Conservation (phyloP, 108 stramenopile genomes). For the Schizochytrium sp. region DNA sequence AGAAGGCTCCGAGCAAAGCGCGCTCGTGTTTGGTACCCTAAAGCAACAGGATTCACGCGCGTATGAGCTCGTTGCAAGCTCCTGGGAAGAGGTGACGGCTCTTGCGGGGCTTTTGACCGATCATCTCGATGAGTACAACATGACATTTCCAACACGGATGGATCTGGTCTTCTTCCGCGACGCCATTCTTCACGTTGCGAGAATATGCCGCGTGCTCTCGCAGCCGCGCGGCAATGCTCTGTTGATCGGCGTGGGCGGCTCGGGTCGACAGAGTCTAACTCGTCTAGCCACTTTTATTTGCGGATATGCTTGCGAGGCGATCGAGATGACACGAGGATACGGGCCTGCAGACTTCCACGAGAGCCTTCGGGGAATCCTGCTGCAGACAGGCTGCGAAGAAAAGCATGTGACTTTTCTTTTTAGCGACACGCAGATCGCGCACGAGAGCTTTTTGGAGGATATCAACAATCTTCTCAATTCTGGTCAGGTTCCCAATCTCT, state of each 20-base stretch:
- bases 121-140: constrained; percentile 57
- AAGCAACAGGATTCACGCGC: neutral
- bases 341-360: constrained; percentile 45
- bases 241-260: constrained; percentile 55
- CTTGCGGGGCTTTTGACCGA: constrained; percentile 30
- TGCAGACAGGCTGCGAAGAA: constrained; percentile 41
- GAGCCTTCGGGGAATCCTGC: constrained; percentile 41
- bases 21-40: constrained; percentile 39
- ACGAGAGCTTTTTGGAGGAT: constrained; percentile 54
- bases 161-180: constrained; percentile 57
- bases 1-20: neutral
- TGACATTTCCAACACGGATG: constrained; percentile 45
- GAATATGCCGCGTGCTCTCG: constrained; percentile 48
- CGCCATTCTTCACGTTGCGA: constrained; percentile 45
- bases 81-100: neutral
- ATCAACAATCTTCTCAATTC: constrained; percentile 52
- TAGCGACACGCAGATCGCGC: constrained; percentile 53
- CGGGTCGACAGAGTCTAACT: constrained; percentile 48
- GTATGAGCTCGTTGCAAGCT: constrained; percentile 30
- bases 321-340: constrained; percentile 52
- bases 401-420: constrained; percentile 49
- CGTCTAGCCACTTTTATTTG: constrained; percentile 49
- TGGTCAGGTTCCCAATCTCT: constrained; percentile 57
- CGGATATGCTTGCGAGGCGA: constrained; percentile 40
- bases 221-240: constrained; percentile 54